phyloP scores from a whole-genome alignment of 768 basidiomycete species.

The Amanita fuliginea region DNA sequence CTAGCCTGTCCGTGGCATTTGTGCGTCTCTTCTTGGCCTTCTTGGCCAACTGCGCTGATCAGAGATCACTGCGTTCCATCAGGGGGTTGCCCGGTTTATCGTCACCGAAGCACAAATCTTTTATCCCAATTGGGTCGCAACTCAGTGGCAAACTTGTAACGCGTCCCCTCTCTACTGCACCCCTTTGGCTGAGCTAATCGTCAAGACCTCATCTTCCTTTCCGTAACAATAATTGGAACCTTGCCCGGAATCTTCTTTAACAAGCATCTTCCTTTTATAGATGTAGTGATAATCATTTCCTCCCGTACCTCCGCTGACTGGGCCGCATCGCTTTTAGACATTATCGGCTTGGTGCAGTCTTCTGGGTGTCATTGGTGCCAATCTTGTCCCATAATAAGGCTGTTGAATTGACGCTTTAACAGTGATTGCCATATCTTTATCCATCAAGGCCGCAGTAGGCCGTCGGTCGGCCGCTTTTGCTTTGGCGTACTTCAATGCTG shows the following conservation, averaged over 20 bases:
- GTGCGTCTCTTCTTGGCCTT: conserved; percentile 17
- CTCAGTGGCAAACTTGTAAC: conserved; percentile 51
- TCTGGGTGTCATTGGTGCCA: conserved; percentile 37
- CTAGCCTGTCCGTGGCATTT: conserved; percentile 56
- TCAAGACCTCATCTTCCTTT: neutral
- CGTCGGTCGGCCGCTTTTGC: conserved; percentile 45
- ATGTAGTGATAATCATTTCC: conserved; percentile 24
- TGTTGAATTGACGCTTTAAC: neutral
- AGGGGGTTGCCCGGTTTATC: conserved; percentile 49
- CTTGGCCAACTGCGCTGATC: neutral
- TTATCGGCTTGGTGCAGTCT: conserved; percentile 35
- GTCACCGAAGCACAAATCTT: conserved; percentile 50
- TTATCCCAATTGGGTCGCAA: conserved; percentile 44
- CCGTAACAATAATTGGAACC: conserved; percentile 22
- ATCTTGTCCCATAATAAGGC: neutral
- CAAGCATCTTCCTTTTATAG: conserved; percentile 30
- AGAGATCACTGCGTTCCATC: neutral
- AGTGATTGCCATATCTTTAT: conserved; percentile 38
- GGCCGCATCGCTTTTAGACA: no score
- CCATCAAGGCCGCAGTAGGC: conserved; percentile 37
- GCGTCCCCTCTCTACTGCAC: conserved; percentile 7
- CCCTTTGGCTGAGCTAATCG: neutral
- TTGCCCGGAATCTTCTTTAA: conserved; percentile 29
- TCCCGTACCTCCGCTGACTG: no score
- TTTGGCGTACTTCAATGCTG: conserved; percentile 46